Evolutionary conservation across 2,329 filamentous ascomycete genomes (phyloP), one percentile per base, ranked within the genome.

Genomic region (Trichothecium roseum): DNA sequence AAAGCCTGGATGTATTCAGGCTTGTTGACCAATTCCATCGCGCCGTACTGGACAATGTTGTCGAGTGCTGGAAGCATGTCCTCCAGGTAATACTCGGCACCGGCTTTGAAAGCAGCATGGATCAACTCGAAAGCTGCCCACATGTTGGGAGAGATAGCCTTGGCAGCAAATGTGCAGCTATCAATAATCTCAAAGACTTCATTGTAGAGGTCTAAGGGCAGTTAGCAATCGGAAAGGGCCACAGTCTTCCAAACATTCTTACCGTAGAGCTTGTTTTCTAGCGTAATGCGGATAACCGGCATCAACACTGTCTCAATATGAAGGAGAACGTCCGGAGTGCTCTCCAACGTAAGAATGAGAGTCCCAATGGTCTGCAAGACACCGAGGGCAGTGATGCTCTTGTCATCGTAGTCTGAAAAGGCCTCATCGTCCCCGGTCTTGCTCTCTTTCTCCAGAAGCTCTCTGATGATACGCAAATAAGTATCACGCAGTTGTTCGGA

Each of bases 111-210:
- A 1, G 89, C 95, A 45, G 84, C 78, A 62, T 96, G 89, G 43
- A 98, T 93, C 30, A 96, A 73, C 63, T 94, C 88, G 56, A 98
- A 98, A 3, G 91, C 89, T 60, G 89, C 81, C 91, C 91, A 98
- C 91, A 98, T 98, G 29, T 85, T 94, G 8, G 82, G 78, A 1
- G 91, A 95, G 47, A 98, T 96, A 39, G 77, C 75, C 69, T 96
- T 98, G 42, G 91, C 89, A 9, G 91, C 86, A 56, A 96, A 98
- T 7, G 91, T 98, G 69, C 91, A 98, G 69, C 87, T 95, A 58
- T 98, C 91, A 48, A 98, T 94, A 49, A 98, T 98, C 62, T 98
- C 91, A 48, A 98, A 98, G 5, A 96, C 78, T 56, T 98, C 91
- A 55, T 96, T 98, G 60, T 95, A 98, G 16, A 98, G 66, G 59